phyloP scores from a whole-genome alignment of 176 grass and related monocot genomes.

The Zoysia japonica region DNA sequence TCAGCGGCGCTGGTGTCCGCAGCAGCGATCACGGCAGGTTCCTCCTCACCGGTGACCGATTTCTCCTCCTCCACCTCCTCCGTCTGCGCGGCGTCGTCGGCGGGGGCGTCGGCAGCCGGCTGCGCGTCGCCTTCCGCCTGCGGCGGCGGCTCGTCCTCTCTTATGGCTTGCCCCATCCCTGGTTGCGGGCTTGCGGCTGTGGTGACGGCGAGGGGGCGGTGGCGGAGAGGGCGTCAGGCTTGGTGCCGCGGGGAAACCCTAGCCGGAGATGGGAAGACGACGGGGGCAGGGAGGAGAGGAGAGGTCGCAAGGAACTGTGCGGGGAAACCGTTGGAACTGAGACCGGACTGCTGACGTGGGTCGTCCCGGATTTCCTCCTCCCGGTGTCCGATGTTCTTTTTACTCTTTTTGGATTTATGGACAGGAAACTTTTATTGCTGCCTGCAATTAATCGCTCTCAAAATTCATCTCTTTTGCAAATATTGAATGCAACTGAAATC shows the following conservation, averaged over 20 bases:
- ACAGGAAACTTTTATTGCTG: too few relatives aligned
- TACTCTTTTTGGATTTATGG: background rate
- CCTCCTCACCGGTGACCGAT: background rate
- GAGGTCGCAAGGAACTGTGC: constrained; percentile 22
- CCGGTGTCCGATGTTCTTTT: background rate
- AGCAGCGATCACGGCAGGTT: background rate
- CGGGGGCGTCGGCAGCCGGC: background rate
- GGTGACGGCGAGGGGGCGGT: too few relatives aligned
- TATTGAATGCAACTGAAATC: background rate
- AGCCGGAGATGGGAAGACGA: constrained; percentile 26
- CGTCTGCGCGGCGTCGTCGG: constrained; percentile 7
- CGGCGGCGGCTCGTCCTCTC: background rate
- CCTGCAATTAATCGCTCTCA: too few relatives aligned
- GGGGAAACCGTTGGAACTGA: constrained; percentile 31
- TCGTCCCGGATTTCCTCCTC: background rate
- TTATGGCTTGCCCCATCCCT: constrained; percentile 3
- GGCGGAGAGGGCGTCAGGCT: background rate
- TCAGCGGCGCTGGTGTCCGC: background rate
- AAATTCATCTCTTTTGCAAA: too few relatives aligned
- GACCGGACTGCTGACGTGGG: background rate
- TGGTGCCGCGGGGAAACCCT: constrained; percentile 27
- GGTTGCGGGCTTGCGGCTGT: background rate
- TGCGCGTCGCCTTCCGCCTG: constrained; percentile 21
- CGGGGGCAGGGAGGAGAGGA: background rate
- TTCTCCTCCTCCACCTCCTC: constrained; percentile 35